Evolutionary conservation across 2,329 filamentous ascomycete species (phyloP).

Genomic region (Aspergillus chevalieri): DNA sequence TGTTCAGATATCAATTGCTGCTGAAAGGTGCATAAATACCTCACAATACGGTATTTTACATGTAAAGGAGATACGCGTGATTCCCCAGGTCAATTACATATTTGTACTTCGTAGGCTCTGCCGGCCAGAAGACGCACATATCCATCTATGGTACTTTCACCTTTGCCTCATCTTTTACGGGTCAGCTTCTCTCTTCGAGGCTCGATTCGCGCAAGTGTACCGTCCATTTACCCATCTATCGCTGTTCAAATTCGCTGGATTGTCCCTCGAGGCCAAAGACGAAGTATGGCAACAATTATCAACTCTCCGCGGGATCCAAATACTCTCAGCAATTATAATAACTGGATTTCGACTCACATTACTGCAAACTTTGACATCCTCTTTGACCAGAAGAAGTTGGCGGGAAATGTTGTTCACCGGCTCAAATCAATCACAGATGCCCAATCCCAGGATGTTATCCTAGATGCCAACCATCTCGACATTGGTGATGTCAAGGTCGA

Average conservation of each 20-base stretch:
- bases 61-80: neutral
- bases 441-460: conserved; percentile 67
- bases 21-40: too few relatives aligned
- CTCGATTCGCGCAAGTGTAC: neutral
- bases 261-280: conserved; percentile 12
- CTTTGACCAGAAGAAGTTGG: conserved; percentile 71
- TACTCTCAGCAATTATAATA: conserved; percentile 85
- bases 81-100: neutral
- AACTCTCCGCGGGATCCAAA: conserved; percentile 67
- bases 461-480: conserved; percentile 81
- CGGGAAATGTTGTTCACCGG: conserved; percentile 68
- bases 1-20: too few relatives aligned
- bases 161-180: neutral
- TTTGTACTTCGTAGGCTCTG: neutral
- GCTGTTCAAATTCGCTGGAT: conserved; percentile 3
- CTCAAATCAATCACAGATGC: conserved; percentile 71
- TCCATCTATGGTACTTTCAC: neutral
- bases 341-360: conserved; percentile 79
- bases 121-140: neutral
- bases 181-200: neutral
- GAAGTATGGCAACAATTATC: conserved; percentile 36
- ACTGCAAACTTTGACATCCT: conserved; percentile 74
- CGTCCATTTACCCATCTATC: neutral
- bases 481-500: conserved; percentile 67
- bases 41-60: neutral